These are phyloP conservation scores for Zizania palustris DNA, from an alignment of 202 grass and related monocot genomes.

Conservation along the genomic window DNA sequence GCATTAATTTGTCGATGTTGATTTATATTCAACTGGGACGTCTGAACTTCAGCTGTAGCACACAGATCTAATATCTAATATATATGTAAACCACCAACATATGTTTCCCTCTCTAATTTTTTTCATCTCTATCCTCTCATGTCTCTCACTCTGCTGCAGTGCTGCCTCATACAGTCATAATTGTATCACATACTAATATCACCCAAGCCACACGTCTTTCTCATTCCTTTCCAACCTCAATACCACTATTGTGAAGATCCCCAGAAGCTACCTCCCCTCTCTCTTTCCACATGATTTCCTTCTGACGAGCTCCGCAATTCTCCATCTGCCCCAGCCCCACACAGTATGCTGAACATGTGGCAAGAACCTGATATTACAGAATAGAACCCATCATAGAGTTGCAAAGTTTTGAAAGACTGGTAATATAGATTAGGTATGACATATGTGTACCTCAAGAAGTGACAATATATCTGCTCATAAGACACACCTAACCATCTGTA, in stretches of 20 bases:
- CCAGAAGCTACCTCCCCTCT: slow-evolving; percentile 10
- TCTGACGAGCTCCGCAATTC: not conserved
- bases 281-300: slow-evolving; percentile 1
- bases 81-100: not conserved
- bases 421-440: not conserved
- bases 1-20: not conserved
- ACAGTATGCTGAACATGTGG: not conserved
- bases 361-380: not conserved
- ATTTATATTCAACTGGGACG: not conserved
- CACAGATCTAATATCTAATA: slow-evolving; percentile 20
- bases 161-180: too few species aligned
- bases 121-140: slow-evolving; percentile 1
- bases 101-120: not conserved
- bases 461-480: slow-evolving; percentile 4
- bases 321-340: slow-evolving; percentile 9
- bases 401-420: not conserved
- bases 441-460: not conserved
- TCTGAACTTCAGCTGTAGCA: not conserved
- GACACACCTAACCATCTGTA: slow-evolving; percentile 22
- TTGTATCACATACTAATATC: slow-evolving; percentile 6
- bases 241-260: slow-evolving; percentile 27
- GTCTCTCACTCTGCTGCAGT: not conserved
- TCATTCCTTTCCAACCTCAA: slow-evolving; percentile 8
- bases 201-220: slow-evolving; percentile 24
- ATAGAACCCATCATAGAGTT: slow-evolving; percentile 11